phyloP scores from a whole-genome alignment of 208 protist species.

The Zelonia costaricensis region DNA sequence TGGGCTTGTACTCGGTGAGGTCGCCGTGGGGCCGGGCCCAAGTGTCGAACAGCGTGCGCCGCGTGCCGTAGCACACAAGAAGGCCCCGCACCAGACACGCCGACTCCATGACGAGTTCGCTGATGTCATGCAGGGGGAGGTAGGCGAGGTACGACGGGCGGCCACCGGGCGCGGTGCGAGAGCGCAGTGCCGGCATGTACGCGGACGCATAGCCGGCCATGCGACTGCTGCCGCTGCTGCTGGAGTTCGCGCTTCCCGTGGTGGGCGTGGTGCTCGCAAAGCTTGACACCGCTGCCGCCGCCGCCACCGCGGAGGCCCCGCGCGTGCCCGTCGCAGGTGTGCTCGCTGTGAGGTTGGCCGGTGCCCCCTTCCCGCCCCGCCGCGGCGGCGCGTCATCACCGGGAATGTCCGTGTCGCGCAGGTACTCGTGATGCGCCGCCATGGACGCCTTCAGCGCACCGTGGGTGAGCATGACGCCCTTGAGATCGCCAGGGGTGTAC shows the following conservation, averaged over 20 bases:
- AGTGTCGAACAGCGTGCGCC: slow-evolving; percentile 47
- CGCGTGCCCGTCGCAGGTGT: not conserved
- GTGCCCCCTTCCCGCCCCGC: not conserved
- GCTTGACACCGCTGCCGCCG: too few species aligned
- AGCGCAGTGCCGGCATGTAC: slow-evolving; percentile 26
- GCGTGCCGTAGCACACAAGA: slow-evolving; percentile 67
- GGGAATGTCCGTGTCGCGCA: slow-evolving; percentile 26
- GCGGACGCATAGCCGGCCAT: slow-evolving; percentile 13
- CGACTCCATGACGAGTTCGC: slow-evolving; percentile 63
- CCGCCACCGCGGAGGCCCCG: not conserved
- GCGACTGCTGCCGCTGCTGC: slow-evolving; percentile 1
- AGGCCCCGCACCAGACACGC: slow-evolving; percentile 42
- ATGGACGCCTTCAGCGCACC: slow-evolving; percentile 52
- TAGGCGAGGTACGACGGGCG: slow-evolving; percentile 76
- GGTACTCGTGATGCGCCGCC: slow-evolving; percentile 31
- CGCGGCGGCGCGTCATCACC: slow-evolving; percentile 11
- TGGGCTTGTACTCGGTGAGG: slow-evolving; percentile 68
- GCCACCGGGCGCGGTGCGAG: slow-evolving; percentile 17
- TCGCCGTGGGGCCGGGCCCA: slow-evolving; percentile 66
- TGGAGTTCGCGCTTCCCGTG: not conserved
- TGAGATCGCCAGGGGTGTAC: slow-evolving; percentile 83
- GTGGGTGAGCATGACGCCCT: slow-evolving; percentile 86
- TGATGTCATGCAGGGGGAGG: slow-evolving; percentile 79
- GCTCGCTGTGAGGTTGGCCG: too few species aligned
- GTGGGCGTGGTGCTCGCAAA: not conserved